phyloP scores from a whole-genome alignment of 441 rosid species.

The Jatropha podagrica region DNA sequence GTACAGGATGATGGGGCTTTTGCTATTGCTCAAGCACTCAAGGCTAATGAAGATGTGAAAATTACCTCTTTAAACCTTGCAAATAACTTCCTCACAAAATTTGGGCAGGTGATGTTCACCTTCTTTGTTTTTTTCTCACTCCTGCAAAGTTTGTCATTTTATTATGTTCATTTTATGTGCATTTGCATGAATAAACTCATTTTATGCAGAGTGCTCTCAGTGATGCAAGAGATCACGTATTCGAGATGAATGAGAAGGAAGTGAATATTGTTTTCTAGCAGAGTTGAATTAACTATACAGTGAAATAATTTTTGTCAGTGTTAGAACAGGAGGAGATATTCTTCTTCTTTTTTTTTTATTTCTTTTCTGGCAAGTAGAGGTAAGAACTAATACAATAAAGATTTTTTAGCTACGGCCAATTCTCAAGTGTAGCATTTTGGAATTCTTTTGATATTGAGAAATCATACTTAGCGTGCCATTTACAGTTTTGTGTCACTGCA shows the following conservation, averaged over 20 bases:
- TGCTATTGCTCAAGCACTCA: conserved; percentile 89
- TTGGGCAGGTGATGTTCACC: conserved; percentile 70
- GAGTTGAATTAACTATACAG: conserved; percentile 16
- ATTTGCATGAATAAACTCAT: neutral
- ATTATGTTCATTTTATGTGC: neutral
- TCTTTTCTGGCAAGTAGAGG: conserved; percentile 25
- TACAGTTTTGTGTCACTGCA: neutral
- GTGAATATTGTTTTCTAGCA: conserved; percentile 74
- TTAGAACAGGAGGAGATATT: conserved; percentile 19
- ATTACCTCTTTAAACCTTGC: conserved; percentile 77
- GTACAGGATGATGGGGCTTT: conserved; percentile 93
- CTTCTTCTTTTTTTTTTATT: conserved; percentile 28
- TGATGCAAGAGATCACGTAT: conserved; percentile 90
- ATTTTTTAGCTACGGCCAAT: conserved; percentile 12
- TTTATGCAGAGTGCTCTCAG: conserved; percentile 75
- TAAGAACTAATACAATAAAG: conserved; percentile 18
- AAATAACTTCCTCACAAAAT: conserved; percentile 85
- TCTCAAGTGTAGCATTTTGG: conserved; percentile 12
- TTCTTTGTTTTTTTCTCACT: neutral
- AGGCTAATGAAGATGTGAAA: conserved; percentile 85
- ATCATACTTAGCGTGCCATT: neutral
- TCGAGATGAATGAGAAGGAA: conserved; percentile 90
- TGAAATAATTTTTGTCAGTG: conserved; percentile 6
- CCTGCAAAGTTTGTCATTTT: neutral
- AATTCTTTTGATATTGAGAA: conserved; percentile 32